These are phyloP conservation scores for Penicillium sp. DNA, from an alignment of 2,329 filamentous ascomycete genomes.

Conservation along the genomic window DNA sequence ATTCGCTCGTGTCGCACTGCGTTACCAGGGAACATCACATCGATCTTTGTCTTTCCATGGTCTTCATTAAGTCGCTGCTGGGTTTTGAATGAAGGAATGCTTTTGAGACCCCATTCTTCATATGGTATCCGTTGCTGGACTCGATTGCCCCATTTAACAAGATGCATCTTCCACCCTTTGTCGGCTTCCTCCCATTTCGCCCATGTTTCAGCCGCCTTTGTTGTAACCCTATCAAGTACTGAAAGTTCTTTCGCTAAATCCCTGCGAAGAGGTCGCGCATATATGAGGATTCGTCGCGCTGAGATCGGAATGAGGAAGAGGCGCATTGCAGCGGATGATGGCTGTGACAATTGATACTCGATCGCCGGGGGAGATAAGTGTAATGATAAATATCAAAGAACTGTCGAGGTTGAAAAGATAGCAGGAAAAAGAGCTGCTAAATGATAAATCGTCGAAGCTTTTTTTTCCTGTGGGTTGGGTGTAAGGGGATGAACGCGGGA, in stretches of 20 bases:
- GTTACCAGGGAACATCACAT: slow-evolving; percentile 66
- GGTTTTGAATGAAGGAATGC: slow-evolving; percentile 76
- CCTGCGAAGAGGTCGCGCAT: slow-evolving; percentile 73
- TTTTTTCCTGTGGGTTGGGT: slow-evolving; percentile 5
- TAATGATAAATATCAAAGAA: neutral
- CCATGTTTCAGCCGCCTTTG: slow-evolving; percentile 75
- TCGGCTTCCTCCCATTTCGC: slow-evolving; percentile 82
- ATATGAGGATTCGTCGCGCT: slow-evolving; percentile 84
- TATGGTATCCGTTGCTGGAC: slow-evolving; percentile 85
- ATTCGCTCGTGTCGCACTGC: slow-evolving; percentile 67
- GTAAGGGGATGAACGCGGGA: slow-evolving; percentile 6
- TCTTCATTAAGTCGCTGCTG: slow-evolving; percentile 64
- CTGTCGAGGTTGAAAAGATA: neutral
- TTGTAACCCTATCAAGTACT: slow-evolving; percentile 67
- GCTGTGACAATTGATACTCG: neutral
- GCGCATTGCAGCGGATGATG: slow-evolving; percentile 62
- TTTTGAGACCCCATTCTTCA: slow-evolving; percentile 97
- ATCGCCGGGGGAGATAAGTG: neutral
- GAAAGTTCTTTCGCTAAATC: slow-evolving; percentile 55
- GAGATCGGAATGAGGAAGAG: slow-evolving; percentile 92
- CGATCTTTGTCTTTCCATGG: slow-evolving; percentile 66
- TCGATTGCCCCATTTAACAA: slow-evolving; percentile 83
- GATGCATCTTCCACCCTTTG: slow-evolving; percentile 79
- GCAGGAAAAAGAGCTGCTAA: neutral
- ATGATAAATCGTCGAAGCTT: neutral